These are phyloP conservation scores for Xylaria sp. DNA, from an alignment of 2,329 filamentous ascomycete species.

Conservation along the genomic window DNA sequence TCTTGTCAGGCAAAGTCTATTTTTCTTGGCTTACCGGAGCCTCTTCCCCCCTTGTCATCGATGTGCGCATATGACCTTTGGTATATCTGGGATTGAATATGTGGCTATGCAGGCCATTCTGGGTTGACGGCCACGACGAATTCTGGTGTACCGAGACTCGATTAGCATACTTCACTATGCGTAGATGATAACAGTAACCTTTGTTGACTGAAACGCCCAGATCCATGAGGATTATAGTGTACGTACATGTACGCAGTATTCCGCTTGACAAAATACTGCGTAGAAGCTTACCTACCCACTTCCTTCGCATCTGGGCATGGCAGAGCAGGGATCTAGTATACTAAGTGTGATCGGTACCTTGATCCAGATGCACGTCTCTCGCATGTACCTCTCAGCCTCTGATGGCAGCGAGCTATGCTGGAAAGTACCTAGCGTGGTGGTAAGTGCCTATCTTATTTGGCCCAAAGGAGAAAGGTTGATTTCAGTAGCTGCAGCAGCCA, in stretches of 20 bases:
- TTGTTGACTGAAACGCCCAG: constrained; percentile 14
- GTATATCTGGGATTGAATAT: constrained; percentile 10
- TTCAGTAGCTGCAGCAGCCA: constrained; percentile 18
- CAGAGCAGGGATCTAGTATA: constrained; percentile 32
- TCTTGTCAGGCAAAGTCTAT: background rate
- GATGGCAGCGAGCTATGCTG: constrained; percentile 9
- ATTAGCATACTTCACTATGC: constrained; percentile 6
- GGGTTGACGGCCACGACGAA: background rate
- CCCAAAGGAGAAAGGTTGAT: constrained; percentile 16
- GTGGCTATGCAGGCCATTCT: background rate
- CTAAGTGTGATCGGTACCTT: constrained; percentile 7
- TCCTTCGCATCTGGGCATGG: constrained; percentile 23
- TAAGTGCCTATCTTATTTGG: constrained; percentile 13
- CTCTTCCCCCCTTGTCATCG: background rate
- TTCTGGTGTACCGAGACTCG: constrained; percentile 1
- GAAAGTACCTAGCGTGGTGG: background rate
- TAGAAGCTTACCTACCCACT: constrained; percentile 23
- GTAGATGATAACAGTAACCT: constrained; percentile 9
- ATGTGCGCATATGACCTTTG: background rate
- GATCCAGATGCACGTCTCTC: constrained; percentile 2
- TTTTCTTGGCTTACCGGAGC: constrained; percentile 7
- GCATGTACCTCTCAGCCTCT: constrained; percentile 21
- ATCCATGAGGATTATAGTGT: constrained; percentile 16
- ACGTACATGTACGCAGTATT: background rate
- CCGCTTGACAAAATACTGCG: constrained; percentile 15